Evolutionary conservation across 495 filamentous ascomycete species (phyloP).

Genomic region (Astrocystis sublimbata): DNA sequence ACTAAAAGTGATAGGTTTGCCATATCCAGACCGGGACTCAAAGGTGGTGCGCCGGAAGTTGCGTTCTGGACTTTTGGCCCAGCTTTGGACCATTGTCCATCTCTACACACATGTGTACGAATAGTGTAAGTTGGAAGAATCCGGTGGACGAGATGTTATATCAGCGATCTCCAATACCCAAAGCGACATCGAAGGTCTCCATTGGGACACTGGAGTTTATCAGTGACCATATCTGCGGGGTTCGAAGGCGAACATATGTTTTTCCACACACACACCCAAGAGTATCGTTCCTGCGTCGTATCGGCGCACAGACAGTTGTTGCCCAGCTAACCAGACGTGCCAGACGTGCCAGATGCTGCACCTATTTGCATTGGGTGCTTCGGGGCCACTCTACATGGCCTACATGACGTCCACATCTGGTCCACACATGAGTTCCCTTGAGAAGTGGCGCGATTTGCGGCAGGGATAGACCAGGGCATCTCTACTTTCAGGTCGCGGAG

Average conservation of each 20-base stretch:
- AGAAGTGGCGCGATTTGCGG: conserved; percentile 10
- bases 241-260: background rate
- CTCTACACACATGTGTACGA: no score
- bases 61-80: no score
- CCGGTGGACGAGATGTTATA: background rate
- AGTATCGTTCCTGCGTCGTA: background rate
- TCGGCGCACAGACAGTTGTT: conserved; percentile 12
- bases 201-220: no score
- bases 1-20: background rate
- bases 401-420: conserved; percentile 5
- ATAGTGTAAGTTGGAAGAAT: background rate
- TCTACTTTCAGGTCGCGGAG: background rate
- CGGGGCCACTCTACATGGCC: no score
- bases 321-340: conserved; percentile 6
- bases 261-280: background rate
- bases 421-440: no score
- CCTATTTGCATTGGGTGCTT: no score
- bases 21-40: background rate
- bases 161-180: background rate
- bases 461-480: background rate
- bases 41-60: no score
- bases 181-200: background rate
- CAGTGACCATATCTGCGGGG: background rate
- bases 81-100: no score
- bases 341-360: no score